phyloP scores from a whole-genome alignment of 202 grass and related monocot genomes.

The Setaria italica region DNA sequence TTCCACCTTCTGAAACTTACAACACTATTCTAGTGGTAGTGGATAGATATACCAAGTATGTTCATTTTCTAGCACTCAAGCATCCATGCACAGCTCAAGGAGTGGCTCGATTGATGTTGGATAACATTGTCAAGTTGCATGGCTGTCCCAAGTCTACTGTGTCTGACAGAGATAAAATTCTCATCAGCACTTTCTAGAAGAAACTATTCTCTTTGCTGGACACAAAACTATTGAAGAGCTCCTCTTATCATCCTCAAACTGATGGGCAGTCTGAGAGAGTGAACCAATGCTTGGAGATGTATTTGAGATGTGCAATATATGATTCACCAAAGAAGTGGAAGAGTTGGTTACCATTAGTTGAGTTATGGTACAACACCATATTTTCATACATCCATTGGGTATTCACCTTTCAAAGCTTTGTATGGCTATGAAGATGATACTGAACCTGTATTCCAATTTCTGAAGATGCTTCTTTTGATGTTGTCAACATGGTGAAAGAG shows the following conservation, averaged over 20 bases:
- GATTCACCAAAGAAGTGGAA: background rate
- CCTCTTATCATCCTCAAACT: too few species aligned
- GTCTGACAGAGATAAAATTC: background rate
- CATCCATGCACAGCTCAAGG: background rate
- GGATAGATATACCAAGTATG: background rate
- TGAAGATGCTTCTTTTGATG: too few species aligned
- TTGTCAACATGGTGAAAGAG: rapidly evolving
- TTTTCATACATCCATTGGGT: too few species aligned
- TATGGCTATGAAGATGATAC: background rate
- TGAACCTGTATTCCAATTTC: too few species aligned
- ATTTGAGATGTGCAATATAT: background rate
- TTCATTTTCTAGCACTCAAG: background rate
- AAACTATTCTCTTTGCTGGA: too few species aligned
- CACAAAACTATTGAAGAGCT: too few species aligned
- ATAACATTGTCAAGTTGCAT: background rate
- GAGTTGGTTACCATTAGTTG: rapidly evolving
- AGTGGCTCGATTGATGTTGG: rapidly evolving
- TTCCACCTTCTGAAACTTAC: background rate
- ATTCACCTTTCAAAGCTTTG: background rate
- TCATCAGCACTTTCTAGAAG: too few species aligned
- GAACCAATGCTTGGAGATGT: background rate
- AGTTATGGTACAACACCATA: background rate
- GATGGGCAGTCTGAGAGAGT: background rate
- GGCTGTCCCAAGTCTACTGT: background rate
- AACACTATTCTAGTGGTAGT: background rate